Conservation (phyloP, 495 filamentous ascomycete genomes). For the Oleoguttula mirabilis region DNA sequence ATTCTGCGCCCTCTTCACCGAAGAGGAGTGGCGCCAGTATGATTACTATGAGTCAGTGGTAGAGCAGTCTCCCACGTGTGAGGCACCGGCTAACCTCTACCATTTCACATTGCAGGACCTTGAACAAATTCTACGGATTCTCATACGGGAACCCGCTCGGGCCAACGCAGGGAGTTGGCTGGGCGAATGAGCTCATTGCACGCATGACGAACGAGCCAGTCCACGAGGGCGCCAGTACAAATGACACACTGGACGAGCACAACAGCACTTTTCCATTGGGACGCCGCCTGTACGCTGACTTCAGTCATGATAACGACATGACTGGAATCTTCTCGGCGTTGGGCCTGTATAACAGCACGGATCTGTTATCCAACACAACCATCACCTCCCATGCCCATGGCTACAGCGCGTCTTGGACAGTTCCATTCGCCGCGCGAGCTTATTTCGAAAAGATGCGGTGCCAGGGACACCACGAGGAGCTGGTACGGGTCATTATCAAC, state of each 20-base stretch:
- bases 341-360: conserved; percentile 44
- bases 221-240: conserved; percentile 54
- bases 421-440: conserved; percentile 64
- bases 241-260: conserved; percentile 55
- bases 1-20: conserved; percentile 63
- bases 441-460: conserved; percentile 83
- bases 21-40: conserved; percentile 58
- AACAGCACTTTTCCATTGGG: conserved; percentile 56
- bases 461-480: conserved; percentile 35
- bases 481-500: conserved; percentile 69
- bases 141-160: conserved; percentile 63
- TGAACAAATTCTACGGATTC: conserved; percentile 73
- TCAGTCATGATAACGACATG: conserved; percentile 82
- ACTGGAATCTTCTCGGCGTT: conserved; percentile 58
- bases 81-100: conserved; percentile 29
- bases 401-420: conserved; percentile 59
- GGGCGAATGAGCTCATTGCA: conserved; percentile 73
- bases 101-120: too few relatives aligned
- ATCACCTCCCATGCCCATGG: conserved; percentile 38
- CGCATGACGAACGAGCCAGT: conserved; percentile 56
- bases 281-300: conserved; percentile 61
- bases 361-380: conserved; percentile 36
- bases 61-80: neutral
- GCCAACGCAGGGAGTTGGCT: conserved; percentile 72
- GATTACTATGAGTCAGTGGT: conserved; percentile 47